Evolutionary conservation across 1,284 basidiomycete species (phyloP), one percentile per base, ranked within the genome.

Genomic region (Cryptococcus sp.): DNA sequence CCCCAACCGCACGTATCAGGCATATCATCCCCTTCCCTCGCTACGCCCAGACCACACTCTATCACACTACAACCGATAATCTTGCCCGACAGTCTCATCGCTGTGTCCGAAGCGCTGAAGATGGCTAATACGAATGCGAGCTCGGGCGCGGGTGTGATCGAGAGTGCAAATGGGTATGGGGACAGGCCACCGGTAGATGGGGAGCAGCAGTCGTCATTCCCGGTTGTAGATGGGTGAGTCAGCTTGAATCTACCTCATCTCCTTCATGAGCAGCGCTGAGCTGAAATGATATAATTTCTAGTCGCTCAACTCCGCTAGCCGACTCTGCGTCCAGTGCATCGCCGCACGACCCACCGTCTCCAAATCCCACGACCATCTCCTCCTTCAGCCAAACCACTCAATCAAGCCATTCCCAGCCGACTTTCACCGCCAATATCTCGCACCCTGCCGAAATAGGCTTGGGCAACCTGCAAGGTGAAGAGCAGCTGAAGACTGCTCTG

Each of bases 371-470:
- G 3, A 58, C 52, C 47, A 62, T 62, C 22, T 62, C 60, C 42
- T 41, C 53, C 17, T 35, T 53, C n/a, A 53, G 45, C 27, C 41
- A 42, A 30, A 25, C 35, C 11, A 55, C 60, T 1, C 42, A 38
- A 3, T 57, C 60, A 0, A 54, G 55, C 23, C 47, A 52, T n/a
- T 53, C 60, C 5, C n/a, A 46, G 2, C 58, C 52, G 6, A n/a
- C 52, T 16, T 54, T 54, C 40, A 35, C 42, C 15, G 55, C 56
- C 45, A 56, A 23, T 22, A 46, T 52, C 23, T 39, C 61, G 2
- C 65, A 67, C 16, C 62, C 65, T 5, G 75, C 75, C 3, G 68
- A 72, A 41, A 39, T 71, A 20, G 75, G 75, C 15, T 56, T 75
- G 5, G 71, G 73, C 3, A 57, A 61, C 0, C 54, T 69, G 4